phyloP scores from a whole-genome alignment of 1,284 basidiomycete species.

The Agroathelia rolfsii region DNA sequence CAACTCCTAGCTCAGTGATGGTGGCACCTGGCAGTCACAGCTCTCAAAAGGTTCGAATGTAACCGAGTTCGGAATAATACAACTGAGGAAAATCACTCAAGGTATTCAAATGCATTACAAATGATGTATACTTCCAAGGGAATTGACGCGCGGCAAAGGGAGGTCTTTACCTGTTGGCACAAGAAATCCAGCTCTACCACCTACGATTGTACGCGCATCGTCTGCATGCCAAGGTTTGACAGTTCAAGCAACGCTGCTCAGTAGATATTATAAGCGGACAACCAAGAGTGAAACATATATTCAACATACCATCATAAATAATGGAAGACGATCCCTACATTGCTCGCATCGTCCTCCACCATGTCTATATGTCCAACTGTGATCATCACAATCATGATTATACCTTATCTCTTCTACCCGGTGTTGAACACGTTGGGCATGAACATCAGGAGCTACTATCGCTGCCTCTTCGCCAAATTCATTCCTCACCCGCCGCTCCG shows the following conservation, averaged over 20 bases:
- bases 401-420: conserved; percentile 27
- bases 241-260: conserved; percentile 10
- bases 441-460: conserved; percentile 16
- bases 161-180: too few relatives aligned
- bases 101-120: too few relatives aligned
- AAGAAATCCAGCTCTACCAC: too few relatives aligned
- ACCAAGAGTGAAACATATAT: background rate
- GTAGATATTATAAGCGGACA: background rate
- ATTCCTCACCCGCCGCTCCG: conserved; percentile 20
- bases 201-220: conserved; percentile 11
- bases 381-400: conserved; percentile 35
- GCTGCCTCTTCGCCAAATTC: conserved; percentile 20
- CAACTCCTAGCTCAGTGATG: too few relatives aligned
- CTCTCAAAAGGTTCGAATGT: too few relatives aligned
- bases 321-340: conserved; percentile 21
- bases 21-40: too few relatives aligned
- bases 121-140: too few relatives aligned
- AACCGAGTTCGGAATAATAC: too few relatives aligned
- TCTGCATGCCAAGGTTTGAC: conserved; percentile 9
- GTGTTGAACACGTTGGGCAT: conserved; percentile 21
- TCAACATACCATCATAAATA: conserved; percentile 17
- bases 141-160: too few relatives aligned
- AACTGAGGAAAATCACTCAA: too few relatives aligned
- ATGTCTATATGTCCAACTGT: conserved; percentile 26
- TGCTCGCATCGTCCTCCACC: conserved; percentile 33